Evolutionary conservation across 371 early-diverging fungal species (phyloP).

Genomic region (Mucor piriformis): DNA sequence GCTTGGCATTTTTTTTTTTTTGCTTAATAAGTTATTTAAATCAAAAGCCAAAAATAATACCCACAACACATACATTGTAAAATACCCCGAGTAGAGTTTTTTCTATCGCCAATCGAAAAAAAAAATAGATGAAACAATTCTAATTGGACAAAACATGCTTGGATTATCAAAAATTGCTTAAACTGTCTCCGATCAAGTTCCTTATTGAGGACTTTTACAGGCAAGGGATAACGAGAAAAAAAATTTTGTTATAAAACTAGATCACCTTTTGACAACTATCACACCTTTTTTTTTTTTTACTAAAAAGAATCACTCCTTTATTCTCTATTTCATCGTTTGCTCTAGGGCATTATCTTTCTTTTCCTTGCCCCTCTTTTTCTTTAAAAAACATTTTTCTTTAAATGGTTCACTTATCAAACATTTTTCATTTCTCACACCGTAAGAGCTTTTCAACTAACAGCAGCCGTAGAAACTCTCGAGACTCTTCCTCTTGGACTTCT

Average conservation of each 20-base stretch:
- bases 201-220: constrained; percentile 2
- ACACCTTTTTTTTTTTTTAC: background rate
- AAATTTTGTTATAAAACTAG: background rate
- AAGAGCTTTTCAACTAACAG: constrained; percentile 16
- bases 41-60: too few relatives aligned
- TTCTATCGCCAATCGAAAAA: background rate
- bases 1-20: background rate
- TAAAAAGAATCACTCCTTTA: too few relatives aligned
- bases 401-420: constrained; percentile 25
- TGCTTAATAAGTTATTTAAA: background rate
- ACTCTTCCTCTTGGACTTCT: constrained; percentile 11
- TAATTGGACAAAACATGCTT: constrained; percentile 1
- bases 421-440: constrained; percentile 11
- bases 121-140: background rate
- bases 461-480: constrained; percentile 25
- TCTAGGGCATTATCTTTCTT: too few relatives aligned
- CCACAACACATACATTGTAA: too few relatives aligned
- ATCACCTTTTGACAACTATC: background rate
- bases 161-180: constrained; percentile 11
- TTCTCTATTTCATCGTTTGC: background rate
- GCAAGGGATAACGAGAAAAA: background rate
- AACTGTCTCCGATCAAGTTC: constrained; percentile 18
- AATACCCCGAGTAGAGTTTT: constrained; percentile 8
- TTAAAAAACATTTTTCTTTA: background rate
- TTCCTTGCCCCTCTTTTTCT: constrained; percentile 1